Evolutionary conservation across 2,329 filamentous ascomycete species (phyloP), one percentile per base, ranked within the genome.

Genomic region (Curvularia hawaiiensis): DNA sequence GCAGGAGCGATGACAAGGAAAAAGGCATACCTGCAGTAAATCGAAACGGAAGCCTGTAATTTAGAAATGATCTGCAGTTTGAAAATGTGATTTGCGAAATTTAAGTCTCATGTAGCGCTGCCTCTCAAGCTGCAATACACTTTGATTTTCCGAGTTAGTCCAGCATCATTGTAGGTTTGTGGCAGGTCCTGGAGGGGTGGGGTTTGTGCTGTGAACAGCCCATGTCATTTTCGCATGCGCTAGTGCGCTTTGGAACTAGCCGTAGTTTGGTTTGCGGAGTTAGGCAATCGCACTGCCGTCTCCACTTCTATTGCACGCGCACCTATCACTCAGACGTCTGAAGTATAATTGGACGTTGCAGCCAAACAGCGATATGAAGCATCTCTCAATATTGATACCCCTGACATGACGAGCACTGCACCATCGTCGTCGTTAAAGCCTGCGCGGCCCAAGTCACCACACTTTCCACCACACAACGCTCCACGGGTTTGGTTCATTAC

Each of bases 401-500:
- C 12, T 49, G 53, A 52, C 50, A 66, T 64, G 62, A 63, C 56
- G 31, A 66, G 56, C 22, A 58, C 33, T 26, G 58, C 56, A 20
- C 60, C 59, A 52, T 41, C 56, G 59, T 65, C 71, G 59, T 65
- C 71, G 20, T 66, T 70, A 5, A 71, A 73, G 58, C 71, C 73
- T 30, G 62, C 69, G 39, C 72, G 75, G 31, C 72, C 75, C 20
- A 70, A 66, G 33, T 76, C 75, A 9, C 79, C 80, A 43, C 84
- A 84, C 59, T 88, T 87, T 65, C 86, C 86, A 41, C 78, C 81
- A 30, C 85, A 87, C 75, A 82, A 83, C 71, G 83, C 82, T 49
- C 92, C 93, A 50, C 89, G 94, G 70, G 91, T 94, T 70, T 98
- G 95, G 95, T 88, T 99, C 72, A 81, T 99, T 64, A 97, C 93